Evolutionary conservation across 495 filamentous ascomycete species (phyloP).

Genomic region (Halenospora varia): DNA sequence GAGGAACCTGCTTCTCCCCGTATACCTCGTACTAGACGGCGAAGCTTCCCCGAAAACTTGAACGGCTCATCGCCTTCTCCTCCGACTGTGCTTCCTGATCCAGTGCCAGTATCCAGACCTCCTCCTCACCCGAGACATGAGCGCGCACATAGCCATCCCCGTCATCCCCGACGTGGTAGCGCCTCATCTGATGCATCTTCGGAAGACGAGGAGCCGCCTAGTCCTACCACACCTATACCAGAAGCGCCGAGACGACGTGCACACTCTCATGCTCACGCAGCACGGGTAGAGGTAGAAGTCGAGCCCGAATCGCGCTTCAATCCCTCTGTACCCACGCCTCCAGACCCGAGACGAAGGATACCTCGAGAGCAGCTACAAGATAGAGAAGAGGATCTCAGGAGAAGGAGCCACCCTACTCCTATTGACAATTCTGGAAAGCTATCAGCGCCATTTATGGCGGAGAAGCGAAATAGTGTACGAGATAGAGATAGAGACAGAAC

Average conservation of each 20-base stretch:
- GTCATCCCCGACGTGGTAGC: constrained; percentile 12
- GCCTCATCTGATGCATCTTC: constrained; percentile 4
- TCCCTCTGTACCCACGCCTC: constrained; percentile 2
- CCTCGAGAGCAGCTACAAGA: constrained; percentile 1
- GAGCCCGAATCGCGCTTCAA: not conserved
- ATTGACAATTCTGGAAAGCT: constrained; percentile 21
- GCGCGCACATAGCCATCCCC: constrained; percentile 16
- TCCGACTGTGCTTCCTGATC: not conserved
- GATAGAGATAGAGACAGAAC: not conserved
- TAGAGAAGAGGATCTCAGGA: constrained; percentile 11
- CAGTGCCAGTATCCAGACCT: not conserved
- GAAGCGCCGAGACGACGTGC: not conserved
- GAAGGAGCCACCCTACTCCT: constrained; percentile 12
- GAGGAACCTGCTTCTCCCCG: constrained; percentile 9
- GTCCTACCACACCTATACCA: not conserved
- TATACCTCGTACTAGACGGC: not conserved
- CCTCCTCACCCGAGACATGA: not conserved
- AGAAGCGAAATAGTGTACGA: constrained; percentile 2
- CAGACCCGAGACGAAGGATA: constrained; percentile 2
- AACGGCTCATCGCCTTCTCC: not conserved
- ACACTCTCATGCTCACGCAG: not conserved
- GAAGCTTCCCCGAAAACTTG: constrained; percentile 17
- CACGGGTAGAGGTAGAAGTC: constrained; percentile 2
- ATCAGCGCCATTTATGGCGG: constrained; percentile 18
- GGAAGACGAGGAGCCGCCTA: constrained; percentile 2